Conservation (phyloP, 331 rosid species). For the Malus hybrid region DNA sequence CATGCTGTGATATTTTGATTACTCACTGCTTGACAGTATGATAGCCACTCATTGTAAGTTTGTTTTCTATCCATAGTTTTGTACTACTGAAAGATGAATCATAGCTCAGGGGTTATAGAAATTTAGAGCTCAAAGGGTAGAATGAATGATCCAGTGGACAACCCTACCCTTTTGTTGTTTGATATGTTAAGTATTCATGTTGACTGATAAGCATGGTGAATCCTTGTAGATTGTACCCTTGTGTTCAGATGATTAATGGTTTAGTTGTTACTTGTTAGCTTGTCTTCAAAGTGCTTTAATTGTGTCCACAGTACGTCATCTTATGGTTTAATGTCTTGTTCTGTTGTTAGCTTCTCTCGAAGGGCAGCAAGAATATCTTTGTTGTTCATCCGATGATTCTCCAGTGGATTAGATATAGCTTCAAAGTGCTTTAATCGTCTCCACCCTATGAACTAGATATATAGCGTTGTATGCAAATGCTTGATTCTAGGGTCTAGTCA, state of each 20-base stretch:
- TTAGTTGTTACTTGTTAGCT: not conserved
- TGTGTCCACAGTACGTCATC: not conserved
- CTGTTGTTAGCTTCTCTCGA: not conserved
- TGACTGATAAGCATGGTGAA: not conserved
- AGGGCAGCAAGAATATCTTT: not conserved
- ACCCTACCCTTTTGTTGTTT: conserved; percentile 5
- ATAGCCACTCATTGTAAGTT: conserved; percentile 33
- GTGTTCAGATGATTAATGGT: not conserved
- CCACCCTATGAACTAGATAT: too few species aligned
- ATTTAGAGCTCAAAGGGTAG: conserved; percentile 1
- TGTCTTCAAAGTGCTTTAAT: not conserved
- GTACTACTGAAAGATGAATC: not conserved
- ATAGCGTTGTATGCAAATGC: too few species aligned
- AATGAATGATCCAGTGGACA: conserved; percentile 2
- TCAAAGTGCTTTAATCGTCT: not conserved
- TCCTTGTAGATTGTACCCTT: not conserved
- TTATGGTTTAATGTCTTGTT: not conserved
- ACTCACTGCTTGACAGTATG: conserved; percentile 18
- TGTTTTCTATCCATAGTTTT: not conserved
- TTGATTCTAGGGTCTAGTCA: not conserved
- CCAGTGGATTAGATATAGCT: too few species aligned
- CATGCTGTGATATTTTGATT: conserved; percentile 38
- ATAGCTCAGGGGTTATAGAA: conserved; percentile 13
- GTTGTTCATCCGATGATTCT: not conserved
- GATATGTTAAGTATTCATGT: not conserved